Evolutionary conservation across 2,329 filamentous ascomycete species (phyloP).

Genomic region (Domatiomyces globalis): DNA sequence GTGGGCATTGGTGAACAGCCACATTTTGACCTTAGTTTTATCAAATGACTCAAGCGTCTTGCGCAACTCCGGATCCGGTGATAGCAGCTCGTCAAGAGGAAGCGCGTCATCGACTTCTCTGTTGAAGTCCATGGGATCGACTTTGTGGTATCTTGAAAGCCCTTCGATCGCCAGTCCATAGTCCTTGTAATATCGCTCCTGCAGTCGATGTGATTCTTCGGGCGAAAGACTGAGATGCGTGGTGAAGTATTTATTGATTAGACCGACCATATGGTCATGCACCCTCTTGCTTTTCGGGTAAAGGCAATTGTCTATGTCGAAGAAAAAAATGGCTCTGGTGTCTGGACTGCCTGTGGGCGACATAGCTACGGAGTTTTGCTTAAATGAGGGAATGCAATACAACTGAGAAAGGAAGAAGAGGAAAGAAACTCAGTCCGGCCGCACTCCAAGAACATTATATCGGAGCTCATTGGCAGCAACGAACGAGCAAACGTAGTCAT

Average conservation of each 20-base stretch:
- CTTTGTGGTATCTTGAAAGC: slow-evolving; percentile 82
- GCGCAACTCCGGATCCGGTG: slow-evolving; percentile 60
- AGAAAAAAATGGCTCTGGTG: slow-evolving; percentile 44
- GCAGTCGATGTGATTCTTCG: slow-evolving; percentile 71
- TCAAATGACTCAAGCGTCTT: slow-evolving; percentile 71
- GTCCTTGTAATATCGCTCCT: slow-evolving; percentile 83
- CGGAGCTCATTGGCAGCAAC: no score
- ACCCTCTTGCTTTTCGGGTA: slow-evolving; percentile 79
- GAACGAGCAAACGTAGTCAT: no score
- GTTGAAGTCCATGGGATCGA: slow-evolving; percentile 92
- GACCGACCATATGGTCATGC: slow-evolving; percentile 70
- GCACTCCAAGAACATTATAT: no score
- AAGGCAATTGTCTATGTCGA: slow-evolving; percentile 97
- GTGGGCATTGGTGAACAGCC: slow-evolving; percentile 96
- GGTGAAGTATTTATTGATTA: slow-evolving; percentile 58
- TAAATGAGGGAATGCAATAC: no score
- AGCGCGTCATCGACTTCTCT: slow-evolving; percentile 86
- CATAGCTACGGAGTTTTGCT: neutral
- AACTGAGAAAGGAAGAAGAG: no score
- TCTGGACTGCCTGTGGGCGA: slow-evolving; percentile 1
- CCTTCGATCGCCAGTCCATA: slow-evolving; percentile 97
- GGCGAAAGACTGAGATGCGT: slow-evolving; percentile 57
- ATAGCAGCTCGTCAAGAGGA: slow-evolving; percentile 71
- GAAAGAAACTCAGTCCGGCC: no score
- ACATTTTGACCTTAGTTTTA: slow-evolving; percentile 65